Percentiles rank a stretch among this genome's conserved stretches.
These are phyloP conservation scores for Clavispora carvajalis DNA, from an alignment of 805 yeast genomes.

Conservation along the genomic window DNA sequence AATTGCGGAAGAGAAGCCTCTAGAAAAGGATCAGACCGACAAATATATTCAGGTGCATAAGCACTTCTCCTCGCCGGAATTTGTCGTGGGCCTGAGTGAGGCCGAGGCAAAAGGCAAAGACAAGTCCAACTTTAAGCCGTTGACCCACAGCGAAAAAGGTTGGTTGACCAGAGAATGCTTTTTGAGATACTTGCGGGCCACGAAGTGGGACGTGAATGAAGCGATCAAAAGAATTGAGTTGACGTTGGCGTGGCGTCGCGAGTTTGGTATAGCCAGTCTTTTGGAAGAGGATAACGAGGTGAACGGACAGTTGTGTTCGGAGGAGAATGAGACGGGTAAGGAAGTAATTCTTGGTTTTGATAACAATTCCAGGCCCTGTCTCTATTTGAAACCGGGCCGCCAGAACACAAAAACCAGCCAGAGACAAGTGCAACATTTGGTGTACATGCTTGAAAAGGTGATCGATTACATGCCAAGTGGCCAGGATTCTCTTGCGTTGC, in stretches of 20 bases:
- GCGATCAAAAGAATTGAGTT: conserved; percentile 71
- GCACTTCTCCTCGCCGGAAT: conserved; percentile 53
- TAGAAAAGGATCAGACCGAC: conserved; percentile 50
- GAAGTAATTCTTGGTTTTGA: conserved; percentile 90
- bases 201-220: conserved; percentile 76
- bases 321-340: conserved; percentile 88
- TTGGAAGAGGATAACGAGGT: conserved; percentile 43
- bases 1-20: conserved; percentile 44
- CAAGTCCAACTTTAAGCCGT: conserved; percentile 22
- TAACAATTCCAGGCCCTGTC: conserved; percentile 83
- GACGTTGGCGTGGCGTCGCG: conserved; percentile 90
- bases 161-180: conserved; percentile 95
- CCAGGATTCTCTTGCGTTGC: conserved; percentile 85
- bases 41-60: conserved; percentile 60
- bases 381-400: conserved; percentile 88
- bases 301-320: conserved; percentile 48
- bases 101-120: conserved; percentile 38
- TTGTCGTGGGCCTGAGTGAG: conserved; percentile 48
- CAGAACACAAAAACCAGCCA: conserved; percentile 90
- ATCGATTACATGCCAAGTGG: conserved; percentile 96
- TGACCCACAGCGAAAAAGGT: conserved; percentile 57
- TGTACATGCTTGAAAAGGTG: conserved; percentile 85
- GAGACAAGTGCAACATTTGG: conserved; percentile 94
- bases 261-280: conserved; percentile 59
- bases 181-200: conserved; percentile 84